Base-by-base conservation (phyloP, 371 early-diverging fungal genomes). In the Mucor velutinosus region DNA sequence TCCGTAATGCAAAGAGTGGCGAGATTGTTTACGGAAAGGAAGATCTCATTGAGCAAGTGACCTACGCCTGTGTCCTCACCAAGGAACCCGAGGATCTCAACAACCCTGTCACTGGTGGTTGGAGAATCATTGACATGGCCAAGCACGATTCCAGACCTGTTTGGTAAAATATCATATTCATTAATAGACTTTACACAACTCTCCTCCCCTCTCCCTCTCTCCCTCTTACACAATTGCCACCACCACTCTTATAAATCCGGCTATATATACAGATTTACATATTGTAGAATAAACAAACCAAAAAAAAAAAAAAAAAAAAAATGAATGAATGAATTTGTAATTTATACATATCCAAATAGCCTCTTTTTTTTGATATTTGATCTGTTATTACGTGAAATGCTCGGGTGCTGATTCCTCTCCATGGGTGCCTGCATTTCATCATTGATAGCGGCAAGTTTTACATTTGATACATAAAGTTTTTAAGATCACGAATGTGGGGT, bases 51-150 rank as follows among this genome's bases (percentile, higher is more conserved):
- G 94, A 95, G 74, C 88, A 88, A 67, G 92, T 92, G 43, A 85
- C 85, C 21, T 97, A 97, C 73, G 94, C 92, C 21, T 88, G 94
- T 74, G 95, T 94, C 5, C 85, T 97, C 59, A 96, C 98, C 21
- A 91, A 93, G 71, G 89, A 90, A 15, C 92, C 94, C 33, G 95
- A 95, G 66, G 93, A 92, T 58, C 83, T 91, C n/a, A 89, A 87
- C 41, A 92, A 95, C 77, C 94, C 94, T 6, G 75, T 91, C 65
- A 98, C 99, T 17, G 78, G 81, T 60, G 99, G 98, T 41, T 96
- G 97, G 95, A 89, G 91, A 79, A 87, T 97, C 69, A 93, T 97
- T 70, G 94, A 94, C 58, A 87, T 94, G 86, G 94, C 94, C 68
- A 94, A 94, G 81, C 91, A 91, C 66, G 83, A 86, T 47, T 87